Conservation (phyloP, 2,329 filamentous ascomycete species). For the Xylaria sp. region DNA sequence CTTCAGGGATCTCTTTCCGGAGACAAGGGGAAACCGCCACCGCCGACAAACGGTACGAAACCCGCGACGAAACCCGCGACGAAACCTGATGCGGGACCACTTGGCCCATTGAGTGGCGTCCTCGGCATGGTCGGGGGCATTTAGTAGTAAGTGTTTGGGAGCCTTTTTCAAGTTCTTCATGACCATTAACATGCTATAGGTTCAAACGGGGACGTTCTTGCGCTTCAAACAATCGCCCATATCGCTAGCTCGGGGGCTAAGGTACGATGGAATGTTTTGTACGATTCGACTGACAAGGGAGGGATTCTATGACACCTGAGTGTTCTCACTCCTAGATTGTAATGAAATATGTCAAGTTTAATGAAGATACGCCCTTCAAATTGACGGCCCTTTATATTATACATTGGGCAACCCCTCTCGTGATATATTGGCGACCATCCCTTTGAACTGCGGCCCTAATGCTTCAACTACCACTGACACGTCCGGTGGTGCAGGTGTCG, state of each 20-base stretch:
- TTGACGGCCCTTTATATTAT: slow-evolving; percentile 1
- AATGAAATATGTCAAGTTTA: slow-evolving; percentile 13
- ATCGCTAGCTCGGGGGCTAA: neutral
- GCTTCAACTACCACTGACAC: slow-evolving; percentile 47
- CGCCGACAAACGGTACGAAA: slow-evolving; percentile 9
- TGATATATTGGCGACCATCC: slow-evolving; percentile 41
- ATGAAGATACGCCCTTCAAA: neutral
- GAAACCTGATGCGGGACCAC: slow-evolving; percentile 4
- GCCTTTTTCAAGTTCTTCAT: neutral
- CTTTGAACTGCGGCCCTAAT: slow-evolving; percentile 39
- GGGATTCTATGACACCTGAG: neutral
- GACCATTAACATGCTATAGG: slow-evolving; percentile 15
- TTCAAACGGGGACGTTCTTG: neutral
- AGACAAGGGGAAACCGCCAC: neutral
- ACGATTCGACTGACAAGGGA: neutral
- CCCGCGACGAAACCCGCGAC: slow-evolving; percentile 1
- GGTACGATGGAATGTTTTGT: neutral
- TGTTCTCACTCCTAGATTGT: slow-evolving; percentile 9
- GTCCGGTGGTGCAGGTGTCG: slow-evolving; percentile 52
- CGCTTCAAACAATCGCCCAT: neutral
- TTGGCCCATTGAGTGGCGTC: slow-evolving; percentile 25
- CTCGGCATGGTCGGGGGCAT: slow-evolving; percentile 11
- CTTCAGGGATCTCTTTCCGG: neutral
- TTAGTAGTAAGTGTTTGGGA: slow-evolving; percentile 21
- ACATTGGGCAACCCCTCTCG: slow-evolving; percentile 23